phyloP scores from a whole-genome alignment of 2,329 filamentous ascomycete species.

The Cryphonectria carpinicola region DNA sequence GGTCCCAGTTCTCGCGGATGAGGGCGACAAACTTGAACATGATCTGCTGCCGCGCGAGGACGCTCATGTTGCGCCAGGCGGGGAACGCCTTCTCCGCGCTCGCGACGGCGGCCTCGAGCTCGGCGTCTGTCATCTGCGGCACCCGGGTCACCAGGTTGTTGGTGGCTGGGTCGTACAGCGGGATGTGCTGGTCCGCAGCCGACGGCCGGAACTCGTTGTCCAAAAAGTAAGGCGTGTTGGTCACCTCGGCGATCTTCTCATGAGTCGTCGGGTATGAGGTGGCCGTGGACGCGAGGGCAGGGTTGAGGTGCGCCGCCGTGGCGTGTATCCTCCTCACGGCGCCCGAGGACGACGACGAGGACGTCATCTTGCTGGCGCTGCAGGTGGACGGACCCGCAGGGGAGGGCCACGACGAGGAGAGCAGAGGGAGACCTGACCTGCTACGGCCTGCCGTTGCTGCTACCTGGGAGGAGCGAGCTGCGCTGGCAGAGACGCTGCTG shows the following conservation, averaged over 20 bases:
- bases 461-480: conserved; percentile 39
- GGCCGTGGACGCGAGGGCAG: conserved; percentile 58
- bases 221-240: conserved; percentile 79
- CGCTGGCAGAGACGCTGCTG: conserved; percentile 42
- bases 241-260: conserved; percentile 67
- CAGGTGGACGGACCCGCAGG: conserved; percentile 33
- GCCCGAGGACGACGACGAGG: conserved; percentile 35
- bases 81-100: conserved; percentile 78
- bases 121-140: conserved; percentile 77
- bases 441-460: conserved; percentile 31
- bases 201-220: conserved; percentile 79
- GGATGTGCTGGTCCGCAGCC: conserved; percentile 72
- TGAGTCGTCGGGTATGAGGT: conserved; percentile 72
- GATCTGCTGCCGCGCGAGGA: conserved; percentile 78
- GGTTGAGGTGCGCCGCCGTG: conserved; percentile 58
- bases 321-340: conserved; percentile 60
- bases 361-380: conserved; percentile 31
- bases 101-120: conserved; percentile 75
- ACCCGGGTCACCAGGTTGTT: conserved; percentile 85
- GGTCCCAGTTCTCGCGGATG: conserved; percentile 84
- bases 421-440: conserved; percentile 29
- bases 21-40: conserved; percentile 85
- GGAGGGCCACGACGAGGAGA: conserved; percentile 21
- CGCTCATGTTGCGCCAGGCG: conserved; percentile 71
- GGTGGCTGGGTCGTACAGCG: conserved; percentile 80